A percentile compares a stretch with the other conserved stretches of the same genome.
Evolutionary conservation across 768 basidiomycete species (phyloP).

Genomic region (Phylloporus arenicola): DNA sequence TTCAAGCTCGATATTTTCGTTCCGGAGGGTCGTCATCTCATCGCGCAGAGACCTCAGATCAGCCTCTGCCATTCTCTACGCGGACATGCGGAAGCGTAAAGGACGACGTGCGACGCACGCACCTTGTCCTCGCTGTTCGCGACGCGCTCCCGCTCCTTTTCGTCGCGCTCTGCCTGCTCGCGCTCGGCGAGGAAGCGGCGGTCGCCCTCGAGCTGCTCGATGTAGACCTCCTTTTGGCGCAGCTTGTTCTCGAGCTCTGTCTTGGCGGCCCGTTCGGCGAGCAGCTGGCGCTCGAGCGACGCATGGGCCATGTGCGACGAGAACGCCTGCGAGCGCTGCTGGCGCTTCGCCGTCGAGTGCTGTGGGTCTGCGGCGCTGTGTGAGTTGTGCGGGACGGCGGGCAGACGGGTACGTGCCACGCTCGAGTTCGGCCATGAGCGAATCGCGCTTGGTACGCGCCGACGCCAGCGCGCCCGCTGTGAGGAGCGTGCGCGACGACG

Average conservation of each 20-base stretch:
- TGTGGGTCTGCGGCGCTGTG: constrained; percentile 47
- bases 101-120: constrained; percentile 11
- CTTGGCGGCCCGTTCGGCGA: constrained; percentile 54
- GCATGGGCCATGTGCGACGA: constrained; percentile 57
- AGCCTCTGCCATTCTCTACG: constrained; percentile 44
- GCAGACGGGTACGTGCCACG: constrained; percentile 38
- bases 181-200: constrained; percentile 63
- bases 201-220: constrained; percentile 68
- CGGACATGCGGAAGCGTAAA: neutral
- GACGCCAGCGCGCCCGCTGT: constrained; percentile 8
- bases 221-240: constrained; percentile 53
- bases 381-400: neutral
- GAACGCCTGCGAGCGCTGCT: constrained; percentile 59
- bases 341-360: constrained; percentile 60
- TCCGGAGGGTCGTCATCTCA: constrained; percentile 44
- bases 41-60: constrained; percentile 51
- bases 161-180: constrained; percentile 63
- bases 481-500: constrained; percentile 6
- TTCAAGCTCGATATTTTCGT: constrained; percentile 57
- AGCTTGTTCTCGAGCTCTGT: constrained; percentile 64
- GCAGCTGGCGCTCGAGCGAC: constrained; percentile 62
- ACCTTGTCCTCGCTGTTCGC: constrained; percentile 60
- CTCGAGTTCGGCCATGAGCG: constrained; percentile 62
- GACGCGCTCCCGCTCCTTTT: constrained; percentile 53
- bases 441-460: constrained; percentile 49